Conservation (phyloP, 805 yeast species). For the Starmera amethionina region DNA sequence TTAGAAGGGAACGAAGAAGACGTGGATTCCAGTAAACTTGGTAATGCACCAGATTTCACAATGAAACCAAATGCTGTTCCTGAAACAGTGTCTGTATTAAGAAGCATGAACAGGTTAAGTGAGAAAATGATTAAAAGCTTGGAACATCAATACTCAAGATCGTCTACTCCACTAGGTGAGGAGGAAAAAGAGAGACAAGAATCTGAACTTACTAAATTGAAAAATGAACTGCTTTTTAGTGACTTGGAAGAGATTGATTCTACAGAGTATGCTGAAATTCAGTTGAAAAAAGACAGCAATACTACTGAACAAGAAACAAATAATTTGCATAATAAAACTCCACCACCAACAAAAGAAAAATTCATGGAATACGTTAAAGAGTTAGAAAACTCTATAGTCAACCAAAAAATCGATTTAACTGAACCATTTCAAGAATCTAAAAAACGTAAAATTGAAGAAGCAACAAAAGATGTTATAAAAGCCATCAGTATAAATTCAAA, state of each 20-base stretch:
- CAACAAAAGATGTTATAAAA: conserved; percentile 33
- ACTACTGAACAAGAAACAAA: conserved; percentile 2
- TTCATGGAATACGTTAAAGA: conserved; percentile 13
- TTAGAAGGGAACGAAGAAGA: conserved; percentile 75
- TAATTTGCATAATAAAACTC: not conserved
- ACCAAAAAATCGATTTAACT: conserved; percentile 18
- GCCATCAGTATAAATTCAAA: conserved; percentile 45
- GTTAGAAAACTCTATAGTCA: conserved; percentile 8
- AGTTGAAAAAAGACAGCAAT: conserved; percentile 9
- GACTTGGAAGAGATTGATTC: conserved; percentile 41
- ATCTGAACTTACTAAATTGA: conserved; percentile 23
- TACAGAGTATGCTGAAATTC: conserved; percentile 43
- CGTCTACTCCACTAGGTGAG: conserved; percentile 21
- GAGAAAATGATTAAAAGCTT: conserved; percentile 63
- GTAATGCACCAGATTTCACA: conserved; percentile 81
- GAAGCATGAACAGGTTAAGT: conserved; percentile 83
- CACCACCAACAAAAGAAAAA: conserved; percentile 15
- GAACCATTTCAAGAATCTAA: conserved; percentile 13
- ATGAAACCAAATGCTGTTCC: conserved; percentile 56
- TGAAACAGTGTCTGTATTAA: conserved; percentile 67
- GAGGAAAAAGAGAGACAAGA: conserved; percentile 28
- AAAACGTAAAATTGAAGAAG: conserved; percentile 27
- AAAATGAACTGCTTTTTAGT: conserved; percentile 35
- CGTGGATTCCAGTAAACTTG: conserved; percentile 54
- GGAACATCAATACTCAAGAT: conserved; percentile 31